These are phyloP conservation scores for Kwoniella dejecticola DNA, from an alignment of 768 basidiomycete genomes.

Conservation along the genomic window DNA sequence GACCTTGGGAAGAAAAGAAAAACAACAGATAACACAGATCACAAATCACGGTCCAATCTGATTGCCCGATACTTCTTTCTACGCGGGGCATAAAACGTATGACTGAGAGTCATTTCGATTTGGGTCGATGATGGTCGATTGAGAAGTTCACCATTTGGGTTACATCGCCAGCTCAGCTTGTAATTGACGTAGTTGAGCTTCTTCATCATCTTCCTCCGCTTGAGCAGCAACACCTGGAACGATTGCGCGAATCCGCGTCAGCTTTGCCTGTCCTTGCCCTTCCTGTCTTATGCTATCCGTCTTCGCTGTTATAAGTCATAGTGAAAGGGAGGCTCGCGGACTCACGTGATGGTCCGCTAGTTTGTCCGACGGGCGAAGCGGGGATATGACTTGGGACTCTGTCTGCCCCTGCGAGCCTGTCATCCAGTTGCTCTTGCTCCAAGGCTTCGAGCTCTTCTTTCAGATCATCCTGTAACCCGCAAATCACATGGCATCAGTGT, in stretches of 20 bases:
- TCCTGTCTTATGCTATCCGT: too few species aligned
- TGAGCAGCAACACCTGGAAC: conserved; percentile 30
- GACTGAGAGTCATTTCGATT: too few species aligned
- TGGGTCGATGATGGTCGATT: neutral
- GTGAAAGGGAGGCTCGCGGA: too few species aligned
- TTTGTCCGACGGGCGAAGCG: conserved; percentile 36
- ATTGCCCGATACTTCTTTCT: too few species aligned
- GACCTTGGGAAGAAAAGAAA: too few species aligned
- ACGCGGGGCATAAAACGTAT: too few species aligned
- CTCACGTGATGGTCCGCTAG: conserved; percentile 7
- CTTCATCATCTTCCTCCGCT: conserved; percentile 79
- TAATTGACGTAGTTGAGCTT: conserved; percentile 79
- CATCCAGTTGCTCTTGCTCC: conserved; percentile 85
- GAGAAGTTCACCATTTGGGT: neutral
- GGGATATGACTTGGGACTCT: conserved; percentile 86
- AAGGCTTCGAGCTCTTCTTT: conserved; percentile 77
- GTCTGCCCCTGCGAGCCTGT: conserved; percentile 80
- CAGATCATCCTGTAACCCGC: conserved; percentile 68
- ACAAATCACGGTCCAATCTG: too few species aligned
- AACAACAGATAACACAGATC: too few species aligned
- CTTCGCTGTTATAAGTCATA: too few species aligned
- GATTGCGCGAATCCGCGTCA: too few species aligned
- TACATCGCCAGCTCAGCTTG: conserved; percentile 65
- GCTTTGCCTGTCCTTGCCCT: too few species aligned
- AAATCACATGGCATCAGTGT: conserved; percentile 7